These are phyloP conservation scores for Ganoderma leucocontextum DNA, from an alignment of 1,284 basidiomycete genomes.

Conservation along the genomic window DNA sequence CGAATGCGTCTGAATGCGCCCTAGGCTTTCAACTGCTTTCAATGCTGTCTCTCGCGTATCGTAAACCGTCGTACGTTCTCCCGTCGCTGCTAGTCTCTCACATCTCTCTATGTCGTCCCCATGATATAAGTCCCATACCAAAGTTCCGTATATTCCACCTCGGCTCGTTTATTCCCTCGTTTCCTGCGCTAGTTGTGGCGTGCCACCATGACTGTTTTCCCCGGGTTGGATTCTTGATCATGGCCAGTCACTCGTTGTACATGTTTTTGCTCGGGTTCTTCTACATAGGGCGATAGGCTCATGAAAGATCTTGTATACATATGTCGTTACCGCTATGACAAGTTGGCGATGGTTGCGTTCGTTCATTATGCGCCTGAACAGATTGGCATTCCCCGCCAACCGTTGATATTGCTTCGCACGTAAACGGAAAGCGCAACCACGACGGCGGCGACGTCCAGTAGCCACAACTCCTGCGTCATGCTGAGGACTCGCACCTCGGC, in stretches of 20 bases:
- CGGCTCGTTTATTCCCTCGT: constrained; percentile 23
- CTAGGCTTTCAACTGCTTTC: constrained; percentile 10
- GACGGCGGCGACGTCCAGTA: not conserved
- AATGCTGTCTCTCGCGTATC: constrained; percentile 23
- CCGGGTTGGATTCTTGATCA: constrained; percentile 26
- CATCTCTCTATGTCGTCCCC: not conserved
- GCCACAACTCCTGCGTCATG: constrained; percentile 2
- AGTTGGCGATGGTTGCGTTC: constrained; percentile 17
- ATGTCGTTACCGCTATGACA: constrained; percentile 25
- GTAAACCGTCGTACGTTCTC: constrained; percentile 17
- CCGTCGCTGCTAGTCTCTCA: constrained; percentile 6
- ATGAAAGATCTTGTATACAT: constrained; percentile 32
- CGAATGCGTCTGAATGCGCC: constrained; percentile 28
- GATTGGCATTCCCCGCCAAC: not conserved
- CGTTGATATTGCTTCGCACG: not conserved
- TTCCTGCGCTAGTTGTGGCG: constrained; percentile 18
- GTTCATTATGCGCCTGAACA: not conserved
- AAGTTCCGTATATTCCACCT: constrained; percentile 23
- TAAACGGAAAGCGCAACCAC: constrained; percentile 2
- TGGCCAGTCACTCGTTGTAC: constrained; percentile 21
- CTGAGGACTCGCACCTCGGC: not conserved
- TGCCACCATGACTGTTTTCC: constrained; percentile 19
- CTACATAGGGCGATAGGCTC: constrained; percentile 17
- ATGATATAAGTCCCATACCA: constrained; percentile 22
- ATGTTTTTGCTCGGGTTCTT: constrained; percentile 21